A percentile compares a stretch with the other conserved stretches of the same genome.
Evolutionary conservation across 176 grass and related monocot species (phyloP).

Genomic region (Microstegium vimineum): DNA sequence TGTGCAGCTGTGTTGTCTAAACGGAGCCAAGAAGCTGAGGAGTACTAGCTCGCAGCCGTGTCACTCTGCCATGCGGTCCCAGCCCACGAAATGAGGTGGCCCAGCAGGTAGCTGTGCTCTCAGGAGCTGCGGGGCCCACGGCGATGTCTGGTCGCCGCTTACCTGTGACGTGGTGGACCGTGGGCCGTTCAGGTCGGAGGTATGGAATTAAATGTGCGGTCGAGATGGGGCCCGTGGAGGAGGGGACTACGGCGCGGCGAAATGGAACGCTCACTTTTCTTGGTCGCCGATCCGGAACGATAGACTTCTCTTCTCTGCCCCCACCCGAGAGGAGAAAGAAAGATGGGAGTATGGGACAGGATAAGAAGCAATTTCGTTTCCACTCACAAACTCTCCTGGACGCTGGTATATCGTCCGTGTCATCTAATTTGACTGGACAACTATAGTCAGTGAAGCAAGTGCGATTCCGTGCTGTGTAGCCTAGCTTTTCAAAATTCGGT

Average conservation of each 20-base stretch:
- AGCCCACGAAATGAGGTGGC: neutral
- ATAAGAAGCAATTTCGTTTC: neutral
- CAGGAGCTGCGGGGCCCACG: constrained; percentile 1
- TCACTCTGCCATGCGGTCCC: neutral
- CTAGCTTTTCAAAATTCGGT: too few relatives aligned
- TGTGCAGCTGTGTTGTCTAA: neutral
- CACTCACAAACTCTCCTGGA: neutral
- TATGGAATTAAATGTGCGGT: constrained; percentile 10
- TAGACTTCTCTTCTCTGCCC: neutral
- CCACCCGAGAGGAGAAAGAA: neutral
- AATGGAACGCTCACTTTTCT: neutral
- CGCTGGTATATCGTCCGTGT: neutral
- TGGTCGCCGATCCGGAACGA: neutral
- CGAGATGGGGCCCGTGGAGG: neutral
- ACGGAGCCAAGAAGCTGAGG: too few relatives aligned
- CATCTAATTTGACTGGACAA: neutral
- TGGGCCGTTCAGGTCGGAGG: neutral
- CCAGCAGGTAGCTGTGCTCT: neutral
- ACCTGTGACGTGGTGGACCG: constrained; percentile 10
- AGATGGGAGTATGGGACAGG: neutral
- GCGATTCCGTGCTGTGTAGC: neutral
- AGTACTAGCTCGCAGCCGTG: neutral
- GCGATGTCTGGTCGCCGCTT: constrained; percentile 44
- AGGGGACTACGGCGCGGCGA: neutral
- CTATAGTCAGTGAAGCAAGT: too few relatives aligned